A percentile compares a stretch with the other conserved stretches of the same genome.
Evolutionary conservation across 148 eudicot genomes (phyloP).

Genomic region (Suaeda aralocaspica): DNA sequence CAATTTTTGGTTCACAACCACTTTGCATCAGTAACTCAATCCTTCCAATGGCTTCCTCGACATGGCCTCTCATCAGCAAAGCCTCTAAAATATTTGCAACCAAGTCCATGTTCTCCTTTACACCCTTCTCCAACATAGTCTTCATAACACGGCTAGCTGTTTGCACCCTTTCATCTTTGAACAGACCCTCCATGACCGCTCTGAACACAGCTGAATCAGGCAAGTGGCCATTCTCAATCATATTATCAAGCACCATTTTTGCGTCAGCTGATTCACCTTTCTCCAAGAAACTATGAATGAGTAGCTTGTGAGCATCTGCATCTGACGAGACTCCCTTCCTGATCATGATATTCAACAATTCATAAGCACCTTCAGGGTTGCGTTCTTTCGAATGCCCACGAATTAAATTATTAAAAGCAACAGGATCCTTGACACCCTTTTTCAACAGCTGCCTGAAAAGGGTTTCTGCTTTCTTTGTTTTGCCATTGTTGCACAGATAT

Average conservation of each 20-base stretch:
- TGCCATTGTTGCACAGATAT: constrained; percentile 68
- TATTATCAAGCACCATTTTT: constrained; percentile 65
- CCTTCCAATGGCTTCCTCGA: constrained; percentile 89
- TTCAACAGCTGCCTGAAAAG: constrained; percentile 84
- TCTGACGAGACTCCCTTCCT: constrained; percentile 59
- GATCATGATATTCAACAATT: constrained; percentile 76
- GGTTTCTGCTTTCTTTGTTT: constrained; percentile 68
- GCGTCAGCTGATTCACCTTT: constrained; percentile 89
- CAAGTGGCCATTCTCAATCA: constrained; percentile 78
- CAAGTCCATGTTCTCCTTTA: constrained; percentile 73
- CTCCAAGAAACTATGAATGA: constrained; percentile 67
- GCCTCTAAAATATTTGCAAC: constrained; percentile 78
- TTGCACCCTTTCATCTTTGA: constrained; percentile 84
- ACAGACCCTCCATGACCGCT: constrained; percentile 74
- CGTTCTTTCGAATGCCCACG: constrained; percentile 76
- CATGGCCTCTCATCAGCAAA: constrained; percentile 79
- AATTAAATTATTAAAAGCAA: constrained; percentile 62
- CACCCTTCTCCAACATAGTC: constrained; percentile 84
- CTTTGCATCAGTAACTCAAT: constrained; percentile 73
- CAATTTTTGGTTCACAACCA: constrained; percentile 56
- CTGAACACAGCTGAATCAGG: constrained; percentile 70
- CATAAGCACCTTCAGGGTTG: constrained; percentile 65
- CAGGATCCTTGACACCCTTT: constrained; percentile 69
- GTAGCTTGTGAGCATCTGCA: constrained; percentile 45
- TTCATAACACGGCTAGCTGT: constrained; percentile 94